A percentile compares a stretch with the other conserved stretches of the same genome.
These are phyloP conservation scores for Myrica gale DNA, from an alignment of 306 rosid species.

Conservation along the genomic window DNA sequence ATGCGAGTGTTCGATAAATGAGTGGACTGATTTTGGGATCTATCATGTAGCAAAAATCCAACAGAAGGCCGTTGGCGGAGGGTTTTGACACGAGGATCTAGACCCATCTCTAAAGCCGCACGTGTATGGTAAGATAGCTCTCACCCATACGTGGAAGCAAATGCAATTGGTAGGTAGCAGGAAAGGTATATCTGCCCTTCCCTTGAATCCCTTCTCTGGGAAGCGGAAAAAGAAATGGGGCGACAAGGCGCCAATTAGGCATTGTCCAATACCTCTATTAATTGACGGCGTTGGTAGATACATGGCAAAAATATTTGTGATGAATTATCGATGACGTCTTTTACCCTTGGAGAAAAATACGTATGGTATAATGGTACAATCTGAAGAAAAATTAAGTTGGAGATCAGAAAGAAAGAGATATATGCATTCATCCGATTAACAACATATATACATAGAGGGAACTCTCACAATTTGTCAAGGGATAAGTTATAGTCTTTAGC, in stretches of 20 bases:
- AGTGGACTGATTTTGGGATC: conserved; percentile 4
- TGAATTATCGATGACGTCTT: too few relatives aligned
- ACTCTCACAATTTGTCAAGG: background rate
- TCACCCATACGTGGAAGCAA: background rate
- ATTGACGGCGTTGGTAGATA: too few relatives aligned
- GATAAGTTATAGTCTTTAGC: background rate
- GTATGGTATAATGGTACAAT: too few relatives aligned
- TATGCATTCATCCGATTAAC: background rate
- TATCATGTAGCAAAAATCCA: background rate
- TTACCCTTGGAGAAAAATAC: too few relatives aligned
- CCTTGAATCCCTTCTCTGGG: too few relatives aligned
- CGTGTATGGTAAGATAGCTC: conserved; percentile 13
- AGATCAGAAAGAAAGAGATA: too few relatives aligned
- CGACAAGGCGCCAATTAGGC: too few relatives aligned
- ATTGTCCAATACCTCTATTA: too few relatives aligned
- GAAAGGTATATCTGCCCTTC: too few relatives aligned
- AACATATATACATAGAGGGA: background rate
- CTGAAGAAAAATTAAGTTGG: too few relatives aligned
- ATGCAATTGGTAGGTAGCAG: background rate
- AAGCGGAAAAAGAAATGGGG: too few relatives aligned
- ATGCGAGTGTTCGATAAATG: background rate
- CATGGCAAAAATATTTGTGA: too few relatives aligned
- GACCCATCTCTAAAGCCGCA: conserved; percentile 6
- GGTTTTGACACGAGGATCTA: conserved; percentile 12
- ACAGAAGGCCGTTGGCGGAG: background rate